Conservation (phyloP, 805 yeast species). For the Teunomyces kruisii region DNA sequence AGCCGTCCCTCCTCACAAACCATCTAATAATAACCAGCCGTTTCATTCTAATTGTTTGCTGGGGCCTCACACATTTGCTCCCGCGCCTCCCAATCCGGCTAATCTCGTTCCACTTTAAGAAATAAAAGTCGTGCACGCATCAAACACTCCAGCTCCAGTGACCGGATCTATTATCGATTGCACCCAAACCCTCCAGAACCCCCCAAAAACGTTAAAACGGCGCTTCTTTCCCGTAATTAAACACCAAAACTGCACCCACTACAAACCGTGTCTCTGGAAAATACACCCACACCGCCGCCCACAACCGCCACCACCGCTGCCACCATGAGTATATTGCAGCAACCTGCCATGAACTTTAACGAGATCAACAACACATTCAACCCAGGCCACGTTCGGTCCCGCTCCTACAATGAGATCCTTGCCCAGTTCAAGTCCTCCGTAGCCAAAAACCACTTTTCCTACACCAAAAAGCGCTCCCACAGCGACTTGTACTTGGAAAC, state of each 20-base stretch:
- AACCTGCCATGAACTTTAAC: slow-evolving; percentile 27
- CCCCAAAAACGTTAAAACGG: background rate
- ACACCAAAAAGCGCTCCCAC: slow-evolving; percentile 26
- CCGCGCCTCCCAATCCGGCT: background rate
- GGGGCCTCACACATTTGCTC: background rate
- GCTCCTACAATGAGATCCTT: slow-evolving; percentile 35
- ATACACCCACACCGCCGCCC: background rate
- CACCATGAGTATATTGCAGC: slow-evolving; percentile 30
- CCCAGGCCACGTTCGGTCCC: slow-evolving; percentile 32
- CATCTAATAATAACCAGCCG: background rate
- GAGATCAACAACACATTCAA: slow-evolving; percentile 29
- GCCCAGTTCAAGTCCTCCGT: slow-evolving; percentile 22
- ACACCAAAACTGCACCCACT: background rate
- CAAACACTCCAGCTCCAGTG: background rate
- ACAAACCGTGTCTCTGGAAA: background rate
- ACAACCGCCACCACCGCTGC: background rate
- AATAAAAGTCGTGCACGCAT: background rate
- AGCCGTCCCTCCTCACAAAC: too few relatives aligned
- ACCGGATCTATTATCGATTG: background rate
- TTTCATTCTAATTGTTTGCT: background rate
- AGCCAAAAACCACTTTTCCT: slow-evolving; percentile 1
- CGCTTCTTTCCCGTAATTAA: too few relatives aligned
- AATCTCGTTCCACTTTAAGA: background rate
- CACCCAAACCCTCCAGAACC: background rate
- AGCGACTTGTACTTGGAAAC: slow-evolving; percentile 18